Percentiles rank a stretch among this genome's conserved stretches.
These are phyloP conservation scores for Trichoderma lentiforme DNA, from an alignment of 2,329 filamentous ascomycete species.

Conservation along the genomic window DNA sequence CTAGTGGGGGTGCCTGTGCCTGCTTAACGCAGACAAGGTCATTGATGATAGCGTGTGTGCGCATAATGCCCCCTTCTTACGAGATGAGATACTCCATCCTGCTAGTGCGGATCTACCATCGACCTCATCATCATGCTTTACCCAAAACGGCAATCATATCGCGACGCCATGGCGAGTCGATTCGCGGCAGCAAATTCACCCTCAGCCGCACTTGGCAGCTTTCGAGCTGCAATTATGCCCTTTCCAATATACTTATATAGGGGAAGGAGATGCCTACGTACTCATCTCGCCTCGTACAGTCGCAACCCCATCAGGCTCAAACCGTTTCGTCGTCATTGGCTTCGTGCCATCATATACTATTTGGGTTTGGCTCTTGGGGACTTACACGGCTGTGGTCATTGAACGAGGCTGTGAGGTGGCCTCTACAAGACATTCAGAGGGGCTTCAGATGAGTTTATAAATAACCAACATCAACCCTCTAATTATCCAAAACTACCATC, in stretches of 20 bases:
- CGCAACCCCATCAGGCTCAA: background rate
- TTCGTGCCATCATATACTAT: constrained; percentile 8
- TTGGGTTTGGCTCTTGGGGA: constrained; percentile 1
- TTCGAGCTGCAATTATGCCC: background rate
- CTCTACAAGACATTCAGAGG: background rate
- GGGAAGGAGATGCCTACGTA: background rate
- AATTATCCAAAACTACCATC: background rate
- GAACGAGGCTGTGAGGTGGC: constrained; percentile 22
- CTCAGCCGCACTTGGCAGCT: background rate
- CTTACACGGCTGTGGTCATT: background rate
- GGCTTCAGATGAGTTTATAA: background rate
- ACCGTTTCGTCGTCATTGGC: background rate
- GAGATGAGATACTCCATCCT: background rate
- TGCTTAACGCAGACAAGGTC: constrained; percentile 8
- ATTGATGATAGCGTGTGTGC: constrained; percentile 14
- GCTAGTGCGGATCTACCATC: constrained; percentile 13
- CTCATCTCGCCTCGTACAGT: background rate
- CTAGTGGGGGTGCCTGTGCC: background rate
- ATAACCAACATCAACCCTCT: background rate
- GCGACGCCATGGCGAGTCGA: constrained; percentile 1
- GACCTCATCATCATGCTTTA: constrained; percentile 8
- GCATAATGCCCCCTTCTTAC: constrained; percentile 7
- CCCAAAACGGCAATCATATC: constrained; percentile 15
- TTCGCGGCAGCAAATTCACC: background rate
- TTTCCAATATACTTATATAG: background rate